These are phyloP conservation scores for Microascus cirrosus DNA, from an alignment of 2,329 filamentous ascomycete genomes.

Conservation along the genomic window DNA sequence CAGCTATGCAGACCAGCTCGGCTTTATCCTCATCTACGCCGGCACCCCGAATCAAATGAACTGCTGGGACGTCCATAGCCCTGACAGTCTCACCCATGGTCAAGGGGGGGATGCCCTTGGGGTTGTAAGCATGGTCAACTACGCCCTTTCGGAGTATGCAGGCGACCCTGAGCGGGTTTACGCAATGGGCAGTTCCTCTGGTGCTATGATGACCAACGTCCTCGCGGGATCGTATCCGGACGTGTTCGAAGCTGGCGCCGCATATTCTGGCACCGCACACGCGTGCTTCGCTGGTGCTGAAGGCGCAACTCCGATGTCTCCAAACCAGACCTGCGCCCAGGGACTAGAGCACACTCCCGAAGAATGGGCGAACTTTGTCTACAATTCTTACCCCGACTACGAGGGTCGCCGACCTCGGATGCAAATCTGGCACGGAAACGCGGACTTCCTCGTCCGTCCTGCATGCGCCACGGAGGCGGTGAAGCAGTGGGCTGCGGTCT, in stretches of 20 bases:
- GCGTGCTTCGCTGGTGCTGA: constrained; percentile 29
- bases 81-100: constrained; percentile 37
- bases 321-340: constrained; percentile 9
- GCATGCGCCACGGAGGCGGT: constrained; percentile 46
- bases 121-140: constrained; percentile 48
- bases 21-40: constrained; percentile 42
- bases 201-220: constrained; percentile 39
- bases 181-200: constrained; percentile 35
- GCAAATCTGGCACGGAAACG: constrained; percentile 4
- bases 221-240: constrained; percentile 43
- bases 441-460: constrained; percentile 28
- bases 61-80: constrained; percentile 48
- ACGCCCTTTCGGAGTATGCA: constrained; percentile 36
- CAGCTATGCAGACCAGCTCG: constrained; percentile 24
- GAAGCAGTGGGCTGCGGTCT: constrained; percentile 43
- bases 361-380: constrained; percentile 27
- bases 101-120: constrained; percentile 44
- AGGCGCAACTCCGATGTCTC: constrained; percentile 38
- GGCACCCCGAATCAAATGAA: constrained; percentile 32
- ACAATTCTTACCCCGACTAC: constrained; percentile 37
- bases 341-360: constrained; percentile 15
- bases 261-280: constrained; percentile 34
- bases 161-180: constrained; percentile 40
- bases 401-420: constrained; percentile 4
- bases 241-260: constrained; percentile 38